Percentiles rank a stretch among this genome's conserved stretches.
These are phyloP conservation scores for Cladosporium oxysporum DNA, from an alignment of 2,329 filamentous ascomycete species.

Conservation along the genomic window DNA sequence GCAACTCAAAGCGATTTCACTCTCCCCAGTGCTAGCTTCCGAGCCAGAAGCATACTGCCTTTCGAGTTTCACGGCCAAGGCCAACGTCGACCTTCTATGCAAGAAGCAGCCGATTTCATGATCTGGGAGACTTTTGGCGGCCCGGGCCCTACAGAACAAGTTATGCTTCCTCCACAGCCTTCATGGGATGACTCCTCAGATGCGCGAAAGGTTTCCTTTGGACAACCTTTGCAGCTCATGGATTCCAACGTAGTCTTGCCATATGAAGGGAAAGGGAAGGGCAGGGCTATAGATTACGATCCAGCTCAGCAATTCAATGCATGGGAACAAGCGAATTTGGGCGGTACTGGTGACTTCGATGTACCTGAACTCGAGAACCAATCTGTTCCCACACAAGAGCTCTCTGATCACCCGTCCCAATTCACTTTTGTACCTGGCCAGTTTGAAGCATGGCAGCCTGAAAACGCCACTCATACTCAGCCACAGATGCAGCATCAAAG, in stretches of 20 bases:
- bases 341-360: not conserved
- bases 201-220: not conserved
- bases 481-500: not conserved
- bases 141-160: slow-evolving; percentile 7
- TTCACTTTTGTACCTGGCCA: slow-evolving; percentile 2
- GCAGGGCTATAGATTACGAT: slow-evolving; percentile 13
- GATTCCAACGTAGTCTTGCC: slow-evolving; percentile 7
- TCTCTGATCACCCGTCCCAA: not conserved
- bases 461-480: not conserved
- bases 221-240: slow-evolving; percentile 7
- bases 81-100: slow-evolving; percentile 18
- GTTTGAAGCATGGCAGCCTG: not conserved
- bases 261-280: slow-evolving; percentile 16
- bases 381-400: not conserved
- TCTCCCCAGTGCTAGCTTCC: not conserved
- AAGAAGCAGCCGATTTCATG: slow-evolving; percentile 15
- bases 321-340: slow-evolving; percentile 6
- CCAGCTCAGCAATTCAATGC: not conserved
- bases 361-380: not conserved
- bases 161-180: slow-evolving; percentile 14
- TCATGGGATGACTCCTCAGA: not conserved
- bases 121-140: slow-evolving; percentile 17
- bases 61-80: not conserved
- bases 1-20: not conserved
- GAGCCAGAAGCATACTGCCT: not conserved